Conservation (phyloP, 2,329 filamentous ascomycete species). For the Periconia sp. region DNA sequence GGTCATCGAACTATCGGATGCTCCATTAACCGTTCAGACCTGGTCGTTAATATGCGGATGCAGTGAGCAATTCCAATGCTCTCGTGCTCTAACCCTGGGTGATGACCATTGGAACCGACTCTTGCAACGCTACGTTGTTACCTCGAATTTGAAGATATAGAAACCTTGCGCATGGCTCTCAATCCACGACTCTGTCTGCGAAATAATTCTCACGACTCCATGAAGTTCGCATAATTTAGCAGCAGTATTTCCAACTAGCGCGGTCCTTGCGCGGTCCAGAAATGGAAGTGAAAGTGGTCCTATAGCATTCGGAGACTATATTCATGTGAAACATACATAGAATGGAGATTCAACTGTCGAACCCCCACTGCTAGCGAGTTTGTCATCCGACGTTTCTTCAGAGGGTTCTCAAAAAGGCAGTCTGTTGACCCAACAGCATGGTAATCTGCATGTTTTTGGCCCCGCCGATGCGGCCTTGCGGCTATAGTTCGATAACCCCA, state of each 20-base stretch:
- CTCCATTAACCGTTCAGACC: not conserved
- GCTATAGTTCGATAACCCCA: not conserved
- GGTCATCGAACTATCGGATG: not conserved
- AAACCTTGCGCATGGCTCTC: too few species aligned
- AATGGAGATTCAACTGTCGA: not conserved
- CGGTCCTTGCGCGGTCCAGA: not conserved
- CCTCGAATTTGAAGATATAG: not conserved
- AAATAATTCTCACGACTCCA: too few species aligned
- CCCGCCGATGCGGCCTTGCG: not conserved
- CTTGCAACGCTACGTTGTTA: not conserved
- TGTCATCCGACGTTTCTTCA: not conserved
- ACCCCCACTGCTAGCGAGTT: not conserved
- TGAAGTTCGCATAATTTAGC: too few species aligned
- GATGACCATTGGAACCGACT: not conserved
- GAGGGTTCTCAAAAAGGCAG: not conserved
- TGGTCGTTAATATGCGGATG: not conserved
- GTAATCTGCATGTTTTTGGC: not conserved
- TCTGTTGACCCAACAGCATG: not conserved
- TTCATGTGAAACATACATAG: not conserved
- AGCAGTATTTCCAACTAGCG: not conserved
- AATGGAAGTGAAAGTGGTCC: not conserved
- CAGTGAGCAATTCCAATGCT: not conserved
- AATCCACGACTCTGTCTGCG: too few species aligned
- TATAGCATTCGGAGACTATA: not conserved
- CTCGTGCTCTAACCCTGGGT: not conserved